Evolutionary conservation across 768 basidiomycete genomes (phyloP), one percentile per base, ranked within the genome.

Genomic region (Boletus eberwhitei): DNA sequence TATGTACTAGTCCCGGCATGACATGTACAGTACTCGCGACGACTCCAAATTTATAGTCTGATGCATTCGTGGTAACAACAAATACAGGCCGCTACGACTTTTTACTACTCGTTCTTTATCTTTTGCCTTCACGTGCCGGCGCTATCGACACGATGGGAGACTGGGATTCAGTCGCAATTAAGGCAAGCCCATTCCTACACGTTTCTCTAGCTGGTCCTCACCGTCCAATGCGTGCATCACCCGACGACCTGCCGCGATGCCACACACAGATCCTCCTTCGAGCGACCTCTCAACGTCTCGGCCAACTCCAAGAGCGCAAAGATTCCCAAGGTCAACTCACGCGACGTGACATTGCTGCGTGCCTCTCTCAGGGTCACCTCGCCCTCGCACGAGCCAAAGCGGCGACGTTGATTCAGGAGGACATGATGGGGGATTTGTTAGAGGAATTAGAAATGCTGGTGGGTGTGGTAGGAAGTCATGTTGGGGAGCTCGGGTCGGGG

Each of bases 301-400:
- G 84, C 19, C 87, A 90, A 60, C 66, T 88, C 17, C 86, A 88
- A 64, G 82, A 84, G 57, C 82, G 81, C 68, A 81, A 85, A 54
- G 86, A 89, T 59, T 81, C 86, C 6, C 77, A 84, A 63, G 79
- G 77, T 2, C 78, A 77, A 35, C 81, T 88, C 41, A 81, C 79
- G 19, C 78, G 86, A 60, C 77, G 77, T 58, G 87, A 90, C 66
- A 85, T 91, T 54, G 82, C 86, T 6, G 84, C 79, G 13, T 70
- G 86, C 17, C 74, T 91, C 39, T 78, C 80, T 48, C 81, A 85
- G 58, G 79, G 79, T 37, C 81, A 86, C 50, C 71, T 86, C 49
- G 74, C 73, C 16, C 69, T 87, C 31, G 89, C 89, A 13, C 81
- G 88, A 44, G 77, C 80, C n/a, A 90, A 88, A 72, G 85, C 85